A percentile compares a stretch with the other conserved stretches of the same genome.
Conservation (phyloP, 2,329 filamentous ascomycete species). For the Chrysoporthe cubensis region DNA sequence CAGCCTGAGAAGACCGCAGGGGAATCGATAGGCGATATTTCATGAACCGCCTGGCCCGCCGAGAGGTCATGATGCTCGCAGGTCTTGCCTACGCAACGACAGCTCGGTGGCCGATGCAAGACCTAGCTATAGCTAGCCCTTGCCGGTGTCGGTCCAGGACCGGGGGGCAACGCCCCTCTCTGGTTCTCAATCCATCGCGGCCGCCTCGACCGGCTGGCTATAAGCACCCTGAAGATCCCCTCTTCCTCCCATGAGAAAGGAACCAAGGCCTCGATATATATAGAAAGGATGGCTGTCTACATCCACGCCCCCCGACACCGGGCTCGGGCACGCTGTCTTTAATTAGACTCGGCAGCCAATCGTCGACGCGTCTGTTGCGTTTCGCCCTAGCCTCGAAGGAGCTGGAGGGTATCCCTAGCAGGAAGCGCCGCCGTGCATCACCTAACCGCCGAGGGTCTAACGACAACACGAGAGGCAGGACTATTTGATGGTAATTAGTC, state of each 20-base stretch:
- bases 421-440: constrained; percentile 3
- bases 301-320: constrained; percentile 18
- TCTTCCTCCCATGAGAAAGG: neutral
- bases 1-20: too few relatives aligned
- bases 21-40: neutral
- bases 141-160: neutral
- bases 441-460: neutral
- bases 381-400: constrained; percentile 12
- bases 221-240: neutral
- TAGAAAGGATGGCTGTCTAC: constrained; percentile 4
- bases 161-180: neutral
- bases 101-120: neutral
- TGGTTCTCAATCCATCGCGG: neutral
- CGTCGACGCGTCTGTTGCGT: constrained; percentile 21
- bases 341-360: constrained; percentile 23
- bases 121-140: neutral
- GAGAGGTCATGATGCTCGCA: neutral
- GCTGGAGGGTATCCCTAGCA: neutral
- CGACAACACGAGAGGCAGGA: neutral
- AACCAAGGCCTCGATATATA: neutral
- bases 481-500: constrained; percentile 1
- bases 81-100: neutral
- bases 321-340: constrained; percentile 17
- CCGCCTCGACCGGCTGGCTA: neutral
- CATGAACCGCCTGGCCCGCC: neutral